Evolutionary conservation across 2,329 filamentous ascomycete genomes (phyloP), one percentile per base, ranked within the genome.

Genomic region (Apiospora koreana): DNA sequence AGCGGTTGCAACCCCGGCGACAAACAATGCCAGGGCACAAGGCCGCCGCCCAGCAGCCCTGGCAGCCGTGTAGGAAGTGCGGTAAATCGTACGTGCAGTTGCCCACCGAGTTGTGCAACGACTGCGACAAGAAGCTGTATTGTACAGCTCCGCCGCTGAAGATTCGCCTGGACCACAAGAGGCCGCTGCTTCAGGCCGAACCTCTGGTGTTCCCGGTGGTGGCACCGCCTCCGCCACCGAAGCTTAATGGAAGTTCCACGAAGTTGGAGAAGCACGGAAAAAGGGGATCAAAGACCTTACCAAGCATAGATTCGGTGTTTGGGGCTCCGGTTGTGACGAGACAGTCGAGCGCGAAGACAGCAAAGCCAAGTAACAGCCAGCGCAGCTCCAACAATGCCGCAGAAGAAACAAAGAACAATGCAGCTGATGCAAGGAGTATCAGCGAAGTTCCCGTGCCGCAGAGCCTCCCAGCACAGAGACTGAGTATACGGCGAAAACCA

Each of bases 1-100:
- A 28, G n/a, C 42, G 65, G 25, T 25, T 46, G 31, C 65, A 46
- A 42, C 42, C 18, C 9, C 42, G 65, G n/a, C 65, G 18, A 41
- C 28, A 10, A 18, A 43, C 41, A 43, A 43, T 5, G 16, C 23
- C 25, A 10, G 21, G 23, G 25, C 41, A 12, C 41, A 67, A 67
- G 23, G 25, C 64, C 2, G 42, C 8, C 16, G 14, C 65, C 42
- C 35, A 65, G 31, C 64, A n/a, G 42, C 65, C 65, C 42, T 67
- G 65, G 65, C 65, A 67, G 65, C 65, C 65, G 6, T 67, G 65
- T 46, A 43, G 65, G 45, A 67, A 35, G 25, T 67, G 65, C 42
- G 65, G 65, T 3, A 67, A 45, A 7, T 67, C 65, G 42, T 67
- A 67, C 65, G 65, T 67, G 65, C 65, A 67, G 65, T 18, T 67